phyloP scores from a whole-genome alignment of 768 basidiomycete species.

The Cystobasidium tubakii region DNA sequence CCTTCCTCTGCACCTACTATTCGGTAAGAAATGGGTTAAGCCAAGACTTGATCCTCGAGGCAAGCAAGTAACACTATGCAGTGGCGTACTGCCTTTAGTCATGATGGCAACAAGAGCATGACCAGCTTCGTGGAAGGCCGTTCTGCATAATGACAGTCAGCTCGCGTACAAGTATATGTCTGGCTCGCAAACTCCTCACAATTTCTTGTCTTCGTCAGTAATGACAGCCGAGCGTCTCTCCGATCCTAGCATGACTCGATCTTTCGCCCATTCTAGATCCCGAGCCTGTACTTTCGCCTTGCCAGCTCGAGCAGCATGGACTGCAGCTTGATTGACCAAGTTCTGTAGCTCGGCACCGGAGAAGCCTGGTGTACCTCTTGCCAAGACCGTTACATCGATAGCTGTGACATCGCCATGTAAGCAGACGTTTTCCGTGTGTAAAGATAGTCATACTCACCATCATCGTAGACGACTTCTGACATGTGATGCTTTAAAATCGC shows the following conservation, averaged over 20 bases:
- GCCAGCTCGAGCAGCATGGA: slow-evolving; percentile 83
- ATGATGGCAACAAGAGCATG: slow-evolving; percentile 66
- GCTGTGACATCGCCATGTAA: slow-evolving; percentile 43
- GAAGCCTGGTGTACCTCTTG: slow-evolving; percentile 90
- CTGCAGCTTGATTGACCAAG: slow-evolving; percentile 90
- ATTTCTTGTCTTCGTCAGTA: slow-evolving; percentile 62
- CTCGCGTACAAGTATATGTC: not conserved
- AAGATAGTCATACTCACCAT: slow-evolving; percentile 51
- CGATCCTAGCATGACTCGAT: slow-evolving; percentile 79
- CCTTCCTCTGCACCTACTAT: slow-evolving; percentile 44
- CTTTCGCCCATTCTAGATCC: slow-evolving; percentile 98
- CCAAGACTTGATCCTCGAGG: slow-evolving; percentile 92
- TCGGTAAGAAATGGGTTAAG: slow-evolving; percentile 53
- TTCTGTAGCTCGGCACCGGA: slow-evolving; percentile 96
- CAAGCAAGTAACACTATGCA: slow-evolving; percentile 96
- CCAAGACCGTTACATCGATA: slow-evolving; percentile 79
- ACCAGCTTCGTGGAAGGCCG: slow-evolving; percentile 83
- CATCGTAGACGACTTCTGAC: slow-evolving; percentile 64
- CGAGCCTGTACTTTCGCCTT: slow-evolving; percentile 64
- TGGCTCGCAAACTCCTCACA: not conserved
- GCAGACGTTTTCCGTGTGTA: slow-evolving; percentile 21
- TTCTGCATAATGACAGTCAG: slow-evolving; percentile 51
- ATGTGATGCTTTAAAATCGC: slow-evolving; percentile 90
- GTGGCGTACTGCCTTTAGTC: slow-evolving; percentile 88
- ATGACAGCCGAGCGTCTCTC: slow-evolving; percentile 86